These are phyloP conservation scores for Phlebiopsis gigantea DNA, from an alignment of 768 basidiomycete genomes.

Conservation along the genomic window DNA sequence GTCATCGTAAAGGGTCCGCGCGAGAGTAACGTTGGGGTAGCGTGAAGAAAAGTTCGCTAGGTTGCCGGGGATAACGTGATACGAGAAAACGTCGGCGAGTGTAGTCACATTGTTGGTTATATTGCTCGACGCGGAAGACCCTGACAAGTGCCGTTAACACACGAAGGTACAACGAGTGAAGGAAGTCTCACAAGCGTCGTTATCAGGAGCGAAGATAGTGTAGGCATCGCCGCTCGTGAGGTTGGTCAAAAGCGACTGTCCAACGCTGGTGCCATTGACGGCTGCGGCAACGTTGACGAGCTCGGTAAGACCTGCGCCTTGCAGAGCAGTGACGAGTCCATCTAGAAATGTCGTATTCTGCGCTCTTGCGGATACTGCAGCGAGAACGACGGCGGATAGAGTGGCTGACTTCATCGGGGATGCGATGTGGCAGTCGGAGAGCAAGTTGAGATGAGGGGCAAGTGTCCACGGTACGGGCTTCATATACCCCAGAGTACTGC, in stretches of 20 bases:
- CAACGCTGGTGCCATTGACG: conserved; percentile 40
- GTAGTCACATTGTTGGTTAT: conserved; percentile 28
- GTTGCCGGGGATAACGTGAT: conserved; percentile 52
- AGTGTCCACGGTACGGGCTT: too few relatives aligned
- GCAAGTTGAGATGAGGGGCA: background rate
- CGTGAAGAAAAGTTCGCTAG: conserved; percentile 36
- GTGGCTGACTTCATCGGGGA: background rate
- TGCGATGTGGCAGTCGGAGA: background rate
- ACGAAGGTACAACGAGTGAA: background rate
- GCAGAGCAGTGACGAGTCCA: conserved; percentile 34
- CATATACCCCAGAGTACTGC: too few relatives aligned
- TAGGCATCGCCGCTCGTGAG: conserved; percentile 36
- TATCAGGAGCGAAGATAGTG: conserved; percentile 53
- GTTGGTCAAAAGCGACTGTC: conserved; percentile 37
- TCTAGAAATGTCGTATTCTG: conserved; percentile 25
- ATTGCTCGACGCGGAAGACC: conserved; percentile 28
- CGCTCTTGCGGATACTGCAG: background rate
- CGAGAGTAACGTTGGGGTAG: conserved; percentile 56
- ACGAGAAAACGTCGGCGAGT: conserved; percentile 46
- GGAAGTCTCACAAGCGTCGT: conserved; percentile 44
- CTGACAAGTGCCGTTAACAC: conserved; percentile 7
- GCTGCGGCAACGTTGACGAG: conserved; percentile 34
- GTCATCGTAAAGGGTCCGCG: conserved; percentile 53
- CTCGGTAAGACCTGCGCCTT: conserved; percentile 33
- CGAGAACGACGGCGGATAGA: background rate